phyloP scores from a whole-genome alignment of 2,329 filamentous ascomycete genomes.

The Colletotrichum acutatum region DNA sequence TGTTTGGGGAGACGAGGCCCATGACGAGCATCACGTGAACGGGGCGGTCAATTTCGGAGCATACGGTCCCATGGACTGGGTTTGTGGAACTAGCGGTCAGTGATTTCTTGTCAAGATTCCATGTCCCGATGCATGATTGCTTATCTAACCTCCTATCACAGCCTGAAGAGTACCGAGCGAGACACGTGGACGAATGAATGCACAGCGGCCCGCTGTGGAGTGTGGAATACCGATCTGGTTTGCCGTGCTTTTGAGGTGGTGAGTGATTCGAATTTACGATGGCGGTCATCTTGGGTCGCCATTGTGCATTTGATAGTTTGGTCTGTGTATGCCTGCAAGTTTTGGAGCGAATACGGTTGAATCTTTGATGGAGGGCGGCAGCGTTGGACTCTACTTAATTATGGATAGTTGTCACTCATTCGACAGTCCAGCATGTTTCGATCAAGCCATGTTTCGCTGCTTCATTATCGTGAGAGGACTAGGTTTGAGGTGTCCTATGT shows the following conservation, averaged over 20 bases:
- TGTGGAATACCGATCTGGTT: neutral
- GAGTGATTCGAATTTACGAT: neutral
- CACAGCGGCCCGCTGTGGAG: neutral
- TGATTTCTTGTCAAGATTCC: neutral
- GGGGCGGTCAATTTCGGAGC: slow-evolving; percentile 1
- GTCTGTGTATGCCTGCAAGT: no score
- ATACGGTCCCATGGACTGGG: neutral
- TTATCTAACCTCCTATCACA: neutral
- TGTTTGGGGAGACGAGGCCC: slow-evolving; percentile 12
- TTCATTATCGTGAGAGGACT: no score
- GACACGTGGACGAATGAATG: neutral
- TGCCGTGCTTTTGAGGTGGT: neutral
- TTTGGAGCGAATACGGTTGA: no score
- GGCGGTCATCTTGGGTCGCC: neutral
- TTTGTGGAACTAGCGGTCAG: slow-evolving; percentile 8
- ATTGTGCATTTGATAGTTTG: no score
- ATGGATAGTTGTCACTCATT: neutral
- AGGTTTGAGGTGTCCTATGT: no score
- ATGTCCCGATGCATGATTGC: neutral
- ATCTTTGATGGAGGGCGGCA: no score
- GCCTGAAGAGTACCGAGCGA: neutral
- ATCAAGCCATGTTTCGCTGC: no score
- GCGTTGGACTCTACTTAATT: no score
- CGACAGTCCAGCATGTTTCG: neutral
- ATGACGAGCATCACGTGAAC: slow-evolving; percentile 12